Base-by-base conservation (phyloP, 805 yeast species). In the Kurtzmaniella fragi region DNA sequence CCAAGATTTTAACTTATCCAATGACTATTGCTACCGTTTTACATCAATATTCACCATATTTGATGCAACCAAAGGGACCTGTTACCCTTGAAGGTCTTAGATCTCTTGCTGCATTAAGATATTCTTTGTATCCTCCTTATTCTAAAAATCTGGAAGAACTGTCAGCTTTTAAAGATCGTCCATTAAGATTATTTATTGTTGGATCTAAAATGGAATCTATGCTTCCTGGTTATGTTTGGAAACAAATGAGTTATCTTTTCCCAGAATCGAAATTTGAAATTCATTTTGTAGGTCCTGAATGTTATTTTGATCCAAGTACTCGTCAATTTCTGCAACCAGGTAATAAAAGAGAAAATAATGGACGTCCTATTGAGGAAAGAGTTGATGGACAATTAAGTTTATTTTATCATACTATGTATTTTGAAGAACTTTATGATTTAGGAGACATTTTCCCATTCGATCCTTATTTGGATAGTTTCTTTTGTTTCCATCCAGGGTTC, bases 361-460 rank as follows among this genome's bases (percentile, higher is more conserved):
- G 73, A 10, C 74, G 82, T 40, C 84, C 95, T n/a, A 67, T 85
- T 17, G 77, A 80, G 31, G 78, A 80, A 50, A 77, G 90, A 54
- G 66, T 84, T 35, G 96, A 87, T 61, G 82, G 78, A 37, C 79
- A 82, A 38, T 60, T 93, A 52, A 71, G 84, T 20, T 73, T 90
- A 49, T 77, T 83, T 42, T 83, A 84, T 64, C 95, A 90, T 62
- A 88, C 98, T 1, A 84, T 86, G 52, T 90, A 83, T 62, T 93
- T 93, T 79, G 88, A 89, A 56, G 91, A 84, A 30, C 72, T 84
- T 44, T 95, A 93, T 63, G 89, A 89, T 53, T 82, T 87, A 35
- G 93, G 90, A 53, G 97, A 91, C 64, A 86, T 93, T 60, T 87
- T 88, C 80, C 99, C 99, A 4, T 93, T 90, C 61, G 99, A 93